Percentiles rank a stretch among this genome's conserved stretches.
These are phyloP conservation scores for Pseudisothecium myosuroides DNA, from an alignment of 225 moss, liverwort and hornwort species.

Conservation along the genomic window DNA sequence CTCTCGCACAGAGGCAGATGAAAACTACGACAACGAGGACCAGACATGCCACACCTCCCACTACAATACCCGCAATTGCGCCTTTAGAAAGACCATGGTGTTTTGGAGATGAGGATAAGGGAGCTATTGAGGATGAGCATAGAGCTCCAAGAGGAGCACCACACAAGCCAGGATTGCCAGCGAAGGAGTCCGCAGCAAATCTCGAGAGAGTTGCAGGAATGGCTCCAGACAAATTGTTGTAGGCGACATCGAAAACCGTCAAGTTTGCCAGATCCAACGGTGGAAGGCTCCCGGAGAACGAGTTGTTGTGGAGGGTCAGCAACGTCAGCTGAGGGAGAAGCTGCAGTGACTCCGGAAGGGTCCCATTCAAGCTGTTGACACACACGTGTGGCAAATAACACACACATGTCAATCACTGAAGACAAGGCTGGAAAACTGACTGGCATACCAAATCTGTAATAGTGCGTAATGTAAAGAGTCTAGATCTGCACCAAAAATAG, in stretches of 20 bases:
- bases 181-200: slow-evolving; percentile 26
- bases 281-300: slow-evolving; percentile 52
- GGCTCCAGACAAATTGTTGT: slow-evolving; percentile 59
- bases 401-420: neutral
- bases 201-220: slow-evolving; percentile 33
- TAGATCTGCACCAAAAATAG: neutral
- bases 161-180: slow-evolving; percentile 50
- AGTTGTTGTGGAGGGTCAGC: slow-evolving; percentile 30
- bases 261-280: slow-evolving; percentile 15
- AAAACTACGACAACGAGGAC: neutral
- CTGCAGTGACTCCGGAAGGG: slow-evolving; percentile 7
- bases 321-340: slow-evolving; percentile 7
- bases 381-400: neutral
- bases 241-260: slow-evolving; percentile 24
- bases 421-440: neutral
- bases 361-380: slow-evolving; percentile 21
- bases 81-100: slow-evolving; percentile 1
- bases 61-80: slow-evolving; percentile 23
- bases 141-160: slow-evolving; percentile 34
- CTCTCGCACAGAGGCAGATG: slow-evolving; percentile 11
- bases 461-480: neutral
- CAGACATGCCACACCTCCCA: slow-evolving; percentile 13
- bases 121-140: neutral
- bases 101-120: neutral
- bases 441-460: neutral